Evolutionary conservation across 1,284 basidiomycete species (phyloP).

Genomic region (Calocybe gambosa): DNA sequence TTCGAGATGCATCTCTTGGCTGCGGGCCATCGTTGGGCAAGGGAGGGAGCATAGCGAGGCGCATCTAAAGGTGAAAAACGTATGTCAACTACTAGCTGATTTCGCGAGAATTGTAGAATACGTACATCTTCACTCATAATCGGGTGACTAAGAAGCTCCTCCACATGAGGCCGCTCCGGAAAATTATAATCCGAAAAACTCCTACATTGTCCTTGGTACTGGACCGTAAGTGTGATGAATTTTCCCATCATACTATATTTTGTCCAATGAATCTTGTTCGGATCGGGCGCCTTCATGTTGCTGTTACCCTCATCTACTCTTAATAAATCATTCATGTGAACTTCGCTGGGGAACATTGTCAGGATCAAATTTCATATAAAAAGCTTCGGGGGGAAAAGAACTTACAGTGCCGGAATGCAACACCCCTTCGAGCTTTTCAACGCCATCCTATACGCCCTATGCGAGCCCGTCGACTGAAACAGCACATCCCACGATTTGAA

Average conservation of each 20-base stretch:
- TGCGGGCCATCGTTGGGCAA: neutral
- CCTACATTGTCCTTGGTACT: conserved; percentile 68
- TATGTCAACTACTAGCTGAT: neutral
- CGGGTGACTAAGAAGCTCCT: conserved; percentile 44
- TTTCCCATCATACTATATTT: conserved; percentile 82
- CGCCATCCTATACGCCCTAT: conserved; percentile 75
- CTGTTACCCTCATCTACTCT: conserved; percentile 72
- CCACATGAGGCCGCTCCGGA: conserved; percentile 41
- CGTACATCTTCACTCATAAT: conserved; percentile 64
- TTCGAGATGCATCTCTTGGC: neutral
- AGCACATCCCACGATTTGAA: conserved; percentile 74
- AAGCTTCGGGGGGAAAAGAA: conserved; percentile 14
- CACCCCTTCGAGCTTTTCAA: conserved; percentile 74
- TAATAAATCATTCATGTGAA: conserved; percentile 78
- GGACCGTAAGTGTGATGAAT: conserved; percentile 63
- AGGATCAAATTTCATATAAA: conserved; percentile 1
- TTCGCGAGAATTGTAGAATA: neutral
- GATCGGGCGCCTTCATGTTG: conserved; percentile 54
- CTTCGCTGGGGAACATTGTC: conserved; percentile 47
- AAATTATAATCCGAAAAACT: conserved; percentile 54
- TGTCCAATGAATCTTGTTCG: conserved; percentile 73
- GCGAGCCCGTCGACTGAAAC: conserved; percentile 63
- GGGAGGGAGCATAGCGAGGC: neutral
- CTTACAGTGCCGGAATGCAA: conserved; percentile 75
- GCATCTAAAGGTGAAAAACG: neutral